phyloP scores from a whole-genome alignment of 2,329 filamentous ascomycete genomes.

The Dryadomyces quercivorus region DNA sequence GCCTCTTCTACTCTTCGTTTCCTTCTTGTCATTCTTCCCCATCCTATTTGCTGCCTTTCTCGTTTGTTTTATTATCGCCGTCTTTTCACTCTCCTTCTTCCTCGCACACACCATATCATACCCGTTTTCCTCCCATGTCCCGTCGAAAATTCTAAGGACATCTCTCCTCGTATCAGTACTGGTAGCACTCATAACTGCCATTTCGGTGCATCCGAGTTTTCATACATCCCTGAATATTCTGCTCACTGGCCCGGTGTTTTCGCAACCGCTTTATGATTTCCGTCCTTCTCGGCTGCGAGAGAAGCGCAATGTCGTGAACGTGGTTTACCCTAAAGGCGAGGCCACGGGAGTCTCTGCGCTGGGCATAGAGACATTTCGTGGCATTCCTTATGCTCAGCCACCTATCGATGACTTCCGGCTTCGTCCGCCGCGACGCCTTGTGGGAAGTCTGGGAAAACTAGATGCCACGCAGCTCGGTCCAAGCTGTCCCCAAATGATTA shows the following conservation, averaged over 20 bases:
- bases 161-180: not conserved
- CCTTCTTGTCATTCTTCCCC: not conserved
- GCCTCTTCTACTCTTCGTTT: not conserved
- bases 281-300: not conserved
- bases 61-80: not conserved
- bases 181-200: not conserved
- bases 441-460: conserved; percentile 43
- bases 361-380: conserved; percentile 55
- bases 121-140: not conserved
- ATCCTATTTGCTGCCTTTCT: not conserved
- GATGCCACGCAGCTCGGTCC: conserved; percentile 44
- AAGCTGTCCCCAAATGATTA: conserved; percentile 61
- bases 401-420: conserved; percentile 56
- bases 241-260: no score
- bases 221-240: not conserved
- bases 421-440: conserved; percentile 52
- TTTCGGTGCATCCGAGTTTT: not conserved
- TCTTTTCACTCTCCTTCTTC: not conserved
- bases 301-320: not conserved
- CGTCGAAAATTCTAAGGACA: not conserved
- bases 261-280: no score
- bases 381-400: conserved; percentile 63
- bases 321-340: conserved; percentile 9
- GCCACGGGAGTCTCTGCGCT: conserved; percentile 1
- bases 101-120: not conserved